These are phyloP conservation scores for Chaetomiaceae sp. DNA, from an alignment of 2,329 filamentous ascomycete genomes.

Conservation along the genomic window DNA sequence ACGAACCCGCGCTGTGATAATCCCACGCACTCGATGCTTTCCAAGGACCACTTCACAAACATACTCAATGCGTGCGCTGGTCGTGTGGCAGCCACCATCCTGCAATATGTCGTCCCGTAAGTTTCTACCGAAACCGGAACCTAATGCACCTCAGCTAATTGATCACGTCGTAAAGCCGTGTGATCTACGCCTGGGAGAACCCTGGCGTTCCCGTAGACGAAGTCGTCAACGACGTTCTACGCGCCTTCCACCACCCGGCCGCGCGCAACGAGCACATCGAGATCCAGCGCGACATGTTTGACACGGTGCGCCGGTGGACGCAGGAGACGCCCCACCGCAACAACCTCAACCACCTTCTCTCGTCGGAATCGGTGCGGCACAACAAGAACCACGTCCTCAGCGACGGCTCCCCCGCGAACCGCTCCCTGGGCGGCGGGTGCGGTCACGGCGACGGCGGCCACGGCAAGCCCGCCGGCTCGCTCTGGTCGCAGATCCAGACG, in stretches of 20 bases:
- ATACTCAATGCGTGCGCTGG: conserved; percentile 72
- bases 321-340: conserved; percentile 60
- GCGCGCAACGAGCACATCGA: conserved; percentile 69
- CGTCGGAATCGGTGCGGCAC: conserved; percentile 72
- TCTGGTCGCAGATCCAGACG: conserved; percentile 57
- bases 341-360: conserved; percentile 68
- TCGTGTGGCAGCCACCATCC: conserved; percentile 63
- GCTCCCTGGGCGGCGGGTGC: conserved; percentile 26
- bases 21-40: conserved; percentile 75
- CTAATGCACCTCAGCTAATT: no score
- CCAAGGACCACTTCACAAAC: conserved; percentile 80
- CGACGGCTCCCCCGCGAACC: conserved; percentile 28
- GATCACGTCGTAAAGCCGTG: conserved; percentile 56
- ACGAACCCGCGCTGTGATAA: conserved; percentile 67
- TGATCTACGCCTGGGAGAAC: conserved; percentile 92
- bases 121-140: no score
- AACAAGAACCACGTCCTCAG: conserved; percentile 70
- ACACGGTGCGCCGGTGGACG: conserved; percentile 76
- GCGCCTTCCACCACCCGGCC: conserved; percentile 86
- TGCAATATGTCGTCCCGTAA: conserved; percentile 80
- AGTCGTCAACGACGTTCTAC: conserved; percentile 72
- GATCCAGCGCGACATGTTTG: conserved; percentile 83
- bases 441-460: conserved; percentile 38
- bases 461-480: conserved; percentile 51
- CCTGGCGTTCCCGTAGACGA: conserved; percentile 74